These are phyloP conservation scores for Torulaspora delbrueckii DNA, from an alignment of 805 yeast species.

Conservation along the genomic window DNA sequence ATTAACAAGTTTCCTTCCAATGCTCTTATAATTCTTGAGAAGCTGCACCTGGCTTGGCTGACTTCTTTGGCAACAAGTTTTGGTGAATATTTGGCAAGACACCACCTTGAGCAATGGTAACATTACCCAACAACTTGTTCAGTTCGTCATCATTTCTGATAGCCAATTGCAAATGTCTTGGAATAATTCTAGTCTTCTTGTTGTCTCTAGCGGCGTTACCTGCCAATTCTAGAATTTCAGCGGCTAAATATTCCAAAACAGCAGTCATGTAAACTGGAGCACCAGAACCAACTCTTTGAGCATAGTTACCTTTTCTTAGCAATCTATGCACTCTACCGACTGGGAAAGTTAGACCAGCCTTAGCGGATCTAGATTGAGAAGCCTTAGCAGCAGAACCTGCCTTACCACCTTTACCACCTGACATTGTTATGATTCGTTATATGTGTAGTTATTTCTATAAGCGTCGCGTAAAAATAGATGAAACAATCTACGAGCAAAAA, in stretches of 20 bases:
- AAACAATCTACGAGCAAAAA: not conserved
- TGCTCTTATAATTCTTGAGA: slow-evolving; percentile 51
- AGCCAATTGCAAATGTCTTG: slow-evolving; percentile 95
- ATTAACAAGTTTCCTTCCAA: not conserved
- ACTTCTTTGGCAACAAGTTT: slow-evolving; percentile 75
- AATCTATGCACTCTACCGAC: slow-evolving; percentile 97
- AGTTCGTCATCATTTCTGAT: slow-evolving; percentile 97
- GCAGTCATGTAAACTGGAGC: slow-evolving; percentile 96
- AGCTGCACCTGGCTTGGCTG: slow-evolving; percentile 50
- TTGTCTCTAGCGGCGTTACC: slow-evolving; percentile 97
- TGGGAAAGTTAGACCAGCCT: slow-evolving; percentile 97
- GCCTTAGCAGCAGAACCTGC: slow-evolving; percentile 90
- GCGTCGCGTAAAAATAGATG: not conserved
- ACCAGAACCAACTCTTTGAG: slow-evolving; percentile 96
- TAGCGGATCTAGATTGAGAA: slow-evolving; percentile 91
- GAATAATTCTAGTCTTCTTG: slow-evolving; percentile 96
- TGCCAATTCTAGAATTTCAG: slow-evolving; percentile 92
- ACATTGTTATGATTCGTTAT: slow-evolving; percentile 42
- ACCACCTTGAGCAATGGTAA: slow-evolving; percentile 97
- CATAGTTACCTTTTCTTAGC: slow-evolving; percentile 90
- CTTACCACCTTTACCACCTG: slow-evolving; percentile 68
- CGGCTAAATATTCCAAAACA: slow-evolving; percentile 89
- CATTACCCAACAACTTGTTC: slow-evolving; percentile 83
- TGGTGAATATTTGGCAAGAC: slow-evolving; percentile 92
- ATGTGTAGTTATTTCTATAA: not conserved